phyloP scores from a whole-genome alignment of 805 yeast genomes.

The Metschnikowia borealis region DNA sequence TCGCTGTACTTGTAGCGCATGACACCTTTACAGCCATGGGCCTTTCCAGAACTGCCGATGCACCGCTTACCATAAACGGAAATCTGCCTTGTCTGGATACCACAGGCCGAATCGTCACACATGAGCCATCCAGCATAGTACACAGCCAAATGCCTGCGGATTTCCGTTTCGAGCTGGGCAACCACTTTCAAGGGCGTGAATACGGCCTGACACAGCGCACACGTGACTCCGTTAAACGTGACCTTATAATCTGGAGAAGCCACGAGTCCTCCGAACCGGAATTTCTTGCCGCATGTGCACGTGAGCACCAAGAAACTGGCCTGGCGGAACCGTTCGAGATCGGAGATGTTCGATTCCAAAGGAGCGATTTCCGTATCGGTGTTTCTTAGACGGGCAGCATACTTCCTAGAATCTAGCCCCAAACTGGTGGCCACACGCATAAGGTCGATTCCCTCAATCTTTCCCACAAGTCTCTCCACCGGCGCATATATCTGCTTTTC shows the following conservation, averaged over 20 bases:
- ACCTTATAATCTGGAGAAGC: constrained; percentile 58
- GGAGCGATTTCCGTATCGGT: constrained; percentile 57
- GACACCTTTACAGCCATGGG: constrained; percentile 71
- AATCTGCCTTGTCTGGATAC: constrained; percentile 73
- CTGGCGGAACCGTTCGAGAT: constrained; percentile 74
- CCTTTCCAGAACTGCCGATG: constrained; percentile 58
- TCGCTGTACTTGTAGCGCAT: constrained; percentile 76
- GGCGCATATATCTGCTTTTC: constrained; percentile 90
- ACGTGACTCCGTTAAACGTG: constrained; percentile 65
- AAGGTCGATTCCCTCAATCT: constrained; percentile 82
- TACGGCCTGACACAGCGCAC: constrained; percentile 54
- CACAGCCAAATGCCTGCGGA: constrained; percentile 63
- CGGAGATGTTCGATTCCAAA: constrained; percentile 75
- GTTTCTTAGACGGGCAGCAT: constrained; percentile 42
- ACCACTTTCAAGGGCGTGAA: constrained; percentile 55
- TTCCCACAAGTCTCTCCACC: constrained; percentile 78
- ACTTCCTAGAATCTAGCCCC: constrained; percentile 71
- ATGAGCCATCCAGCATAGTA: constrained; percentile 84
- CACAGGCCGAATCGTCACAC: constrained; percentile 86
- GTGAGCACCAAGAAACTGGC: constrained; percentile 50
- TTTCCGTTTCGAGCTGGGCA: constrained; percentile 68
- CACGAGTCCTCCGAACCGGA: constrained; percentile 72
- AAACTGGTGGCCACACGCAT: constrained; percentile 71
- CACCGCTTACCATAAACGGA: constrained; percentile 89
- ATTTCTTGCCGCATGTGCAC: constrained; percentile 60